These are phyloP conservation scores for Blakeslea trispora DNA, from an alignment of 371 early-diverging fungal species.

Conservation along the genomic window DNA sequence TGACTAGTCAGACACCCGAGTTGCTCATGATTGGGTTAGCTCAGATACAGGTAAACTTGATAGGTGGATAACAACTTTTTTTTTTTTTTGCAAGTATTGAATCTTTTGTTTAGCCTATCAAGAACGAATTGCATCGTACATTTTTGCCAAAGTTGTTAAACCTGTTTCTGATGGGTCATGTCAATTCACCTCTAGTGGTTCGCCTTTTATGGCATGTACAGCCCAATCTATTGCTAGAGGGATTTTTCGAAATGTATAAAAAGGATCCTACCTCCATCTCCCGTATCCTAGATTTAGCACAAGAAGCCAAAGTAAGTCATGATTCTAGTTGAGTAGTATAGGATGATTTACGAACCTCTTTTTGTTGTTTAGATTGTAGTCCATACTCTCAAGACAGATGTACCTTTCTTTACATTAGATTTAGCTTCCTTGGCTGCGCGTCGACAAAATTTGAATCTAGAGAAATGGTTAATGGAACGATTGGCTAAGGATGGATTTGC, in stretches of 20 bases:
- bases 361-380: conserved; percentile 67
- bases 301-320: conserved; percentile 80
- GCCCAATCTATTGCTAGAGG: conserved; percentile 60
- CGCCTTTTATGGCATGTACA: conserved; percentile 74
- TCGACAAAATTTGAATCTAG: conserved; percentile 79
- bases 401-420: conserved; percentile 76
- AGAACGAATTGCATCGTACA: conserved; percentile 71
- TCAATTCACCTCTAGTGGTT: conserved; percentile 73
- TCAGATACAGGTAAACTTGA: conserved; percentile 53
- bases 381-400: conserved; percentile 68
- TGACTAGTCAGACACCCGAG: conserved; percentile 74
- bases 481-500: conserved; percentile 62
- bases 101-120: conserved; percentile 57
- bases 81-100: too few species aligned
- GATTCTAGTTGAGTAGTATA: too few species aligned
- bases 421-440: conserved; percentile 83
- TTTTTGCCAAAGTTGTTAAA: conserved; percentile 66
- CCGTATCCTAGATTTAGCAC: conserved; percentile 79
- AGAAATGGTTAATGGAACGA: conserved; percentile 82
- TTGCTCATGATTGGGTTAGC: conserved; percentile 75
- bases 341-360: too few species aligned
- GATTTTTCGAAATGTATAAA: conserved; percentile 74
- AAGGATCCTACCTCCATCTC: conserved; percentile 72
- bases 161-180: conserved; percentile 75
- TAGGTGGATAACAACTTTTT: not conserved